phyloP scores from a whole-genome alignment of 169 alveolate genomes.

The Eimeria maxima region DNA sequence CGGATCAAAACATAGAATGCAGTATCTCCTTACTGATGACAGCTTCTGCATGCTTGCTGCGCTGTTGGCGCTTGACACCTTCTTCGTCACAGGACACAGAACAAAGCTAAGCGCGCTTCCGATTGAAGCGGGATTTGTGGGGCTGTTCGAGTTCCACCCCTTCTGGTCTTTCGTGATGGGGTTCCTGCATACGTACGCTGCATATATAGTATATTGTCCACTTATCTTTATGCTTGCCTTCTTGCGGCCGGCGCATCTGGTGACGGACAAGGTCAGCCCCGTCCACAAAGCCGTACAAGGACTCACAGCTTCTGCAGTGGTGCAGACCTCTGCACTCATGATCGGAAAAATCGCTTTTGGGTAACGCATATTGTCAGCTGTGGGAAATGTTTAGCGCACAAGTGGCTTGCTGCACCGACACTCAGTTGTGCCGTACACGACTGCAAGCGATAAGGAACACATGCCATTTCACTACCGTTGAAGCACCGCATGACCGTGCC shows the following conservation, averaged over 20 bases:
- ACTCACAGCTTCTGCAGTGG: conserved; percentile 40
- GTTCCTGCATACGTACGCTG: conserved; percentile 67
- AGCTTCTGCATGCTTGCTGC: conserved; percentile 41
- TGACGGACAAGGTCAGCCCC: not conserved
- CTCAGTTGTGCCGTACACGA: not conserved
- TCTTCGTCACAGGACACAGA: conserved; percentile 77
- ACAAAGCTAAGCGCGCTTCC: conserved; percentile 74
- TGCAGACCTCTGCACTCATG: not conserved
- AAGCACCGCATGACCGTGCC: not conserved
- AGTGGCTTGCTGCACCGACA: no score
- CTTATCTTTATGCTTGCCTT: conserved; percentile 49
- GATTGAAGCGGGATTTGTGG: conserved; percentile 74
- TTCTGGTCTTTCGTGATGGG: conserved; percentile 20
- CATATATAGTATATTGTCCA: conserved; percentile 40
- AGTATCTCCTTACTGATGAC: conserved; percentile 27
- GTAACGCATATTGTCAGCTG: not conserved
- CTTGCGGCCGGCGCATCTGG: conserved; percentile 62
- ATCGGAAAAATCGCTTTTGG: conserved; percentile 22
- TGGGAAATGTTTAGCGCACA: no score
- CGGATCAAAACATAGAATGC: not conserved
- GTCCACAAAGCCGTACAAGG: not conserved
- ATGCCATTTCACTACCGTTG: not conserved
- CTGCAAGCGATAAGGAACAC: not conserved
- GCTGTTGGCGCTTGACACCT: conserved; percentile 36
- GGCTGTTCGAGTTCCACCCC: conserved; percentile 65